Evolutionary conservation across 1,139 yeast species (phyloP), one percentile per base, ranked within the genome.

Genomic region (Scheffersomyces titani): DNA sequence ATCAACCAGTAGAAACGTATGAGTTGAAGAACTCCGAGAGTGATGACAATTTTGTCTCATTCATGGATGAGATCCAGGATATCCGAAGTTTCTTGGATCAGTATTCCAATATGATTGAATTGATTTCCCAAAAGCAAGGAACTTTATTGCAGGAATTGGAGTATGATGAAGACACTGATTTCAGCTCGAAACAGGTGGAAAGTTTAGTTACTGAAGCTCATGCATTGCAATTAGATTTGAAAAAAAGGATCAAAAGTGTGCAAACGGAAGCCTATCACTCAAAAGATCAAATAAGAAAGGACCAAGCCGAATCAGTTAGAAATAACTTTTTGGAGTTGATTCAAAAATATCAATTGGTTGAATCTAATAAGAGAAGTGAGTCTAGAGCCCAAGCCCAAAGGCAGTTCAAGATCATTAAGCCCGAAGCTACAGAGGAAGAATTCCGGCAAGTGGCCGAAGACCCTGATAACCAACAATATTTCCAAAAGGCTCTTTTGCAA

Each of bases 401-500:
- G 72, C 98, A 92, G 79, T 92, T 88, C 77, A 86, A 87, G 70
- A 89, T 92, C 66, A 92, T 92, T 57, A 91, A 90, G 65, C 98
- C 98, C 11, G 92, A 90, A 60, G 97, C 97, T 19, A 83, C 93
- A 16, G 90, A 89, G 36, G 90, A 84, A 52, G 97, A 92, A 73
- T 86, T 89, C 55, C 84, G 83, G 63, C 88, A 85, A 59, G 97
- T 96, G 51, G 86, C 90, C 57, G 94, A 88, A 65, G 92, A 90
- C 67, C 87, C 87, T 55, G 57, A 59, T 30, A 89, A 91, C 56
- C 90, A 89, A 70, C 97, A 92, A 75, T 89, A 92, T 65, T 92
- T 92, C 75, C 91, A 94, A 61, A 96, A 91, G 75, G 97, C 97
- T 20, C 80, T 92, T 64, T 79, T 90, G 81, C 90, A 88, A 76